Evolutionary conservation across 2,329 filamentous ascomycete species (phyloP).

Genomic region (Colletotrichum salicis): DNA sequence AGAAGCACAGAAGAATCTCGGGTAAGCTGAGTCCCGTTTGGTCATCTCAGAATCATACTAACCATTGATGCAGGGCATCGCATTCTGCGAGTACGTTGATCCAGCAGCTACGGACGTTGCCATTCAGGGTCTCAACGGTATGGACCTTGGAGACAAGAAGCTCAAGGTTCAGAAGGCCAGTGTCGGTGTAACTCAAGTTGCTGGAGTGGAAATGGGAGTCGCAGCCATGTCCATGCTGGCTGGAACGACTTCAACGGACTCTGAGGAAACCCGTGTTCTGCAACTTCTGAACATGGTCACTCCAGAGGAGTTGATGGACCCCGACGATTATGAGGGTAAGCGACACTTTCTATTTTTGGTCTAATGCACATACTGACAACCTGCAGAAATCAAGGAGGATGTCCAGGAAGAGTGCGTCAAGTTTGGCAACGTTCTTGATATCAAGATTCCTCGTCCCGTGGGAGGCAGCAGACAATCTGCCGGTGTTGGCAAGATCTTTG

Average conservation of each 20-base stretch:
- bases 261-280: slow-evolving; percentile 84
- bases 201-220: slow-evolving; percentile 93
- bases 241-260: slow-evolving; percentile 82
- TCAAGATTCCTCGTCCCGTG: slow-evolving; percentile 91
- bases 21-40: slow-evolving; percentile 63
- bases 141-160: slow-evolving; percentile 89
- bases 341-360: neutral
- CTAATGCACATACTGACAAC: neutral
- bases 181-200: slow-evolving; percentile 91
- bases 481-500: slow-evolving; percentile 96
- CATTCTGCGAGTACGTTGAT: slow-evolving; percentile 94
- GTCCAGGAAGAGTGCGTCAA: slow-evolving; percentile 93
- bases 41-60: neutral
- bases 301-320: slow-evolving; percentile 90
- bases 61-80: slow-evolving; percentile 77
- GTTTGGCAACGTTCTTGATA: slow-evolving; percentile 83
- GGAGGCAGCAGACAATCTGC: slow-evolving; percentile 85
- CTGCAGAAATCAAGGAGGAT: slow-evolving; percentile 92
- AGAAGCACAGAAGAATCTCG: slow-evolving; percentile 85
- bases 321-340: slow-evolving; percentile 93
- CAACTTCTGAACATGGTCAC: slow-evolving; percentile 99
- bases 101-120: slow-evolving; percentile 82
- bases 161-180: slow-evolving; percentile 90
- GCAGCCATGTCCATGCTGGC: slow-evolving; percentile 98
- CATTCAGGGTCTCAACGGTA: slow-evolving; percentile 89